phyloP scores from a whole-genome alignment of 352 stramenopile genomes.

The Phytophthora boehmeriae region DNA sequence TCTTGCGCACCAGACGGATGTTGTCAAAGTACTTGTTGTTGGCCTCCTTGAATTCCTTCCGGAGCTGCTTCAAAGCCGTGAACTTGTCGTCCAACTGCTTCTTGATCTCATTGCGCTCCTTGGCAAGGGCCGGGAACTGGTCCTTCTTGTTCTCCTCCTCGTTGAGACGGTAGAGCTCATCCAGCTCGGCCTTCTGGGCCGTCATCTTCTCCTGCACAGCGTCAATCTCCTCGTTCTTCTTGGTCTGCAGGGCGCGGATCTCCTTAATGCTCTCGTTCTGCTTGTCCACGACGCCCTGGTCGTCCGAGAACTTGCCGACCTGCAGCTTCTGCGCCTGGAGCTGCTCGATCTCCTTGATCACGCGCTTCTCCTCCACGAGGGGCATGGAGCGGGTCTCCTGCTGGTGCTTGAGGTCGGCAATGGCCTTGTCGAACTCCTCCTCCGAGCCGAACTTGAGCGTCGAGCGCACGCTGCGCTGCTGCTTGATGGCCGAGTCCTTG shows the following conservation, averaged over 20 bases:
- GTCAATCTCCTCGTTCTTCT: slow-evolving; percentile 96
- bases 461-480: slow-evolving; percentile 59
- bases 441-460: slow-evolving; percentile 89
- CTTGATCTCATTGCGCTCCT: slow-evolving; percentile 91
- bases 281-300: slow-evolving; percentile 85
- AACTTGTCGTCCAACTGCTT: slow-evolving; percentile 93
- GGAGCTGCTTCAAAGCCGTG: slow-evolving; percentile 84
- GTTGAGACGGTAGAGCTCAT: slow-evolving; percentile 91
- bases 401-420: slow-evolving; percentile 84
- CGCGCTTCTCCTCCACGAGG: slow-evolving; percentile 95
- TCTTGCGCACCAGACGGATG: slow-evolving; percentile 85
- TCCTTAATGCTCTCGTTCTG: slow-evolving; percentile 85
- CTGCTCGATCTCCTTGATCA: slow-evolving; percentile 97
- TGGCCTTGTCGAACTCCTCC: slow-evolving; percentile 93
- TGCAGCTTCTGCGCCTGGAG: slow-evolving; percentile 91
- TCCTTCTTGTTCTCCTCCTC: slow-evolving; percentile 89
- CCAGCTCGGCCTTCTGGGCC: slow-evolving; percentile 85
- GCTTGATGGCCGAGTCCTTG: slow-evolving; percentile 79
- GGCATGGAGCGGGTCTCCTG: slow-evolving; percentile 97
- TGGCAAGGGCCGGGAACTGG: slow-evolving; percentile 80
- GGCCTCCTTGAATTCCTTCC: slow-evolving; percentile 89
- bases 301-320: slow-evolving; percentile 79
- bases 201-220: slow-evolving; percentile 93
- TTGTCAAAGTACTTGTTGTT: slow-evolving; percentile 96
- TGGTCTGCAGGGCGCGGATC: slow-evolving; percentile 66